These are phyloP conservation scores for Pulveroboletus sp. DNA, from an alignment of 768 basidiomycete species.

Conservation along the genomic window DNA sequence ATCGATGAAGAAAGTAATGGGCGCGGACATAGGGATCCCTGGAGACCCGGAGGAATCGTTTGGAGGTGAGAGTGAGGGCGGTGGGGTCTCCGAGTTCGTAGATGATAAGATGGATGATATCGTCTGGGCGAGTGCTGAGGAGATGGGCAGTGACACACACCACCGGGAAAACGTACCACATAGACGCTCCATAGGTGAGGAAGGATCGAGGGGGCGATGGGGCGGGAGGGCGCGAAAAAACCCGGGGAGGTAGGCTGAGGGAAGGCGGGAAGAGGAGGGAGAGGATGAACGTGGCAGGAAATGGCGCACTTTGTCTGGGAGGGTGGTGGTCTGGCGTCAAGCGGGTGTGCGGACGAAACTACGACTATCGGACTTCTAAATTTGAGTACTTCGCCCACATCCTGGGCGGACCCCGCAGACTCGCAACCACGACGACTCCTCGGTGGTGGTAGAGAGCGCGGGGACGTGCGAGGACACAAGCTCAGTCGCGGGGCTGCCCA, in stretches of 20 bases:
- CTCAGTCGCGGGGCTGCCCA: background rate
- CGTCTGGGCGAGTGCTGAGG: constrained; percentile 35
- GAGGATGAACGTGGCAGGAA: constrained; percentile 1
- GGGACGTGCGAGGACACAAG: background rate
- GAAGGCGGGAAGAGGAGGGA: background rate
- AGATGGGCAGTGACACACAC: constrained; percentile 2
- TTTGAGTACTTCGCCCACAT: constrained; percentile 27
- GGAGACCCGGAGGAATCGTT: constrained; percentile 57
- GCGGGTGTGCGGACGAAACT: constrained; percentile 29
- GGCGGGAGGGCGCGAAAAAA: background rate
- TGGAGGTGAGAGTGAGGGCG: constrained; percentile 51
- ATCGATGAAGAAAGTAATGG: constrained; percentile 70
- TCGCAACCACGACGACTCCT: constrained; percentile 16
- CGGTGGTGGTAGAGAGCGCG: background rate
- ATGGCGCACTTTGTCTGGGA: constrained; percentile 27
- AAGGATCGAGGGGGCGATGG: background rate
- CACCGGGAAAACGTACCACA: constrained; percentile 47
- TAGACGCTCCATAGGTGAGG: constrained; percentile 52
- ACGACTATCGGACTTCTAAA: constrained; percentile 35
- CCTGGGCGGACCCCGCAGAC: constrained; percentile 28
- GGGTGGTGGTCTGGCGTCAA: constrained; percentile 33
- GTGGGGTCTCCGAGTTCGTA: constrained; percentile 66
- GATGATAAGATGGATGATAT: constrained; percentile 69
- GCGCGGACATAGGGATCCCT: constrained; percentile 73
- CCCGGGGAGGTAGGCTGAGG: background rate